Conservation (phyloP, 257 asterid genomes). For the Solanum megistacrolobum region DNA sequence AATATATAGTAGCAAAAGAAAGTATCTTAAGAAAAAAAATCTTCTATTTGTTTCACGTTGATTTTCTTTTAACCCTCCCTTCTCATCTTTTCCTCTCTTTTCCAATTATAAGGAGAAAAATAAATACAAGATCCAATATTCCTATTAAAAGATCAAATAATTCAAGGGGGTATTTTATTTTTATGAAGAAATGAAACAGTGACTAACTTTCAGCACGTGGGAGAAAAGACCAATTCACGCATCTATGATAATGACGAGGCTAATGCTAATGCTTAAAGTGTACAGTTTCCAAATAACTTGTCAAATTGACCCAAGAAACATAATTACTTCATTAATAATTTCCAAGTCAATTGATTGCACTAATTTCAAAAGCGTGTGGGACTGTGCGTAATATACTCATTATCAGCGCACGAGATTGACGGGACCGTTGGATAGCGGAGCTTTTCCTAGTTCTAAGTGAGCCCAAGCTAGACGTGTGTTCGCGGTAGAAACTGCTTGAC, state of each 20-base stretch:
- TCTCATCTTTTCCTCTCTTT: background rate
- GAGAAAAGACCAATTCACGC: background rate
- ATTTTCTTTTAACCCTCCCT: background rate
- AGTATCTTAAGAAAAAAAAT: background rate
- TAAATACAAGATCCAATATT: background rate
- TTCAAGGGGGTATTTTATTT: background rate
- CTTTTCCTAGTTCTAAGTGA: background rate
- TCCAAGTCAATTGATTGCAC: conserved; percentile 16
- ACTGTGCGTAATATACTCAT: background rate
- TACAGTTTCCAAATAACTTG: background rate
- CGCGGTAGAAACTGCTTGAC: conserved; percentile 20
- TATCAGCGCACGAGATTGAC: background rate
- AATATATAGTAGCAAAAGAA: background rate
- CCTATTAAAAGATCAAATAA: background rate
- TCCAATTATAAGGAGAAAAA: background rate
- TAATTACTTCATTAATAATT: background rate
- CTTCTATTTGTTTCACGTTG: background rate
- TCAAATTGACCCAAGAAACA: background rate
- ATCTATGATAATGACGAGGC: background rate
- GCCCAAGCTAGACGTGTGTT: conserved; percentile 4
- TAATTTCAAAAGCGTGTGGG: conserved; percentile 8
- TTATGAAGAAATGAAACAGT: background rate
- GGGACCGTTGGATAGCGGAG: background rate
- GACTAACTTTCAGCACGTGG: background rate
- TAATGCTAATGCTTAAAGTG: background rate